phyloP scores from a whole-genome alignment of 2,329 filamentous ascomycete species.

The Knoxdaviesia capensis region DNA sequence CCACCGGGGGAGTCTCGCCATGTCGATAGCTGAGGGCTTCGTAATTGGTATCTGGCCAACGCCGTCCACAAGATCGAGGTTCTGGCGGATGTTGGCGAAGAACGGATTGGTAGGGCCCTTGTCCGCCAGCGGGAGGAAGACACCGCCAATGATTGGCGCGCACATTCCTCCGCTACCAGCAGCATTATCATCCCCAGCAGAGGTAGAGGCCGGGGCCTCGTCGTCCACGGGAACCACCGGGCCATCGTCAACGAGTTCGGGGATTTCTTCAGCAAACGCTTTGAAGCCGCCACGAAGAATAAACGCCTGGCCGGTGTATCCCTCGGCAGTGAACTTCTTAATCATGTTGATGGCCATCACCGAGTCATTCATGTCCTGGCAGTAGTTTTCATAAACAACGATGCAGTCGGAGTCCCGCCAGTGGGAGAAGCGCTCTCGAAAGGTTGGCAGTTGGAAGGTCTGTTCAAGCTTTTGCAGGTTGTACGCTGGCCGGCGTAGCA shows the following conservation, averaged over 20 bases:
- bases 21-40: constrained; percentile 23
- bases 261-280: constrained; percentile 47
- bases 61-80: constrained; percentile 84
- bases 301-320: constrained; percentile 52
- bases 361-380: constrained; percentile 62
- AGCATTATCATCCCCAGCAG: neutral
- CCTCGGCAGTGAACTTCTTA: constrained; percentile 79
- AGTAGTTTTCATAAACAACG: constrained; percentile 70
- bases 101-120: constrained; percentile 59
- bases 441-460: constrained; percentile 56
- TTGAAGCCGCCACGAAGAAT: constrained; percentile 70
- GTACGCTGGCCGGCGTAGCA: constrained; percentile 80
- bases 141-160: constrained; percentile 73
- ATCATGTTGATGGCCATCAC: constrained; percentile 65
- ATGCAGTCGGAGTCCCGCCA: constrained; percentile 63
- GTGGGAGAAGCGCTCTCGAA: constrained; percentile 51
- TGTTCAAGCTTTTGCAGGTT: constrained; percentile 73
- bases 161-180: too few relatives aligned
- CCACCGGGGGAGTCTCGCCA: constrained; percentile 51
- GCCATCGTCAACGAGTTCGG: constrained; percentile 36
- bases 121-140: constrained; percentile 52
- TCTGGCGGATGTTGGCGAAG: constrained; percentile 90
- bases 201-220: constrained; percentile 14
- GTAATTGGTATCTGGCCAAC: constrained; percentile 60
- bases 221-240: constrained; percentile 23